Conservation (phyloP, 164 flowering plant genomes). For the Macadamia tetraphylla region DNA sequence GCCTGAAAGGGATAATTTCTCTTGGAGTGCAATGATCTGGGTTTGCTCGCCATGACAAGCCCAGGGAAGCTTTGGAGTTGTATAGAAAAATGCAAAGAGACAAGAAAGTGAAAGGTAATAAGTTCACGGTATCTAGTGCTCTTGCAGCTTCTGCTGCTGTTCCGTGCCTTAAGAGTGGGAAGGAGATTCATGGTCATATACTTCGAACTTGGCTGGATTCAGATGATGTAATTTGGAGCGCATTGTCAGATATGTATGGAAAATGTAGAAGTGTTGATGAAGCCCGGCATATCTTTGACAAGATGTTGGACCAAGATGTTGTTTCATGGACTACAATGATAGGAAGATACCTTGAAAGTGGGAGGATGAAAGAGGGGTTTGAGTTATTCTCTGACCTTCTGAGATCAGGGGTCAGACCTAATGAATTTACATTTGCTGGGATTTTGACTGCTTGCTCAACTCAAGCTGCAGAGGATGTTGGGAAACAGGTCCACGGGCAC, state of each 20-base stretch:
- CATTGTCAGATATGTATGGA: slow-evolving; percentile 28
- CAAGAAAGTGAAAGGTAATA: slow-evolving; percentile 11
- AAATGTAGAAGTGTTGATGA: slow-evolving; percentile 29
- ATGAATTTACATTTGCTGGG: slow-evolving; percentile 29
- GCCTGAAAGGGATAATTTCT: slow-evolving; percentile 25
- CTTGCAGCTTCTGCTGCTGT: slow-evolving; percentile 25
- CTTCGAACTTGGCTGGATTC: slow-evolving; percentile 20
- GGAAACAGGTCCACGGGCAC: slow-evolving; percentile 31
- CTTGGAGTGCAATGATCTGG: slow-evolving; percentile 33
- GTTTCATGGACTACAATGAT: slow-evolving; percentile 34
- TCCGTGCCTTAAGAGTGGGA: slow-evolving; percentile 21
- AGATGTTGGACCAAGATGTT: slow-evolving; percentile 21
- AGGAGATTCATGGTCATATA: slow-evolving; percentile 27
- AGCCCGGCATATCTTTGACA: slow-evolving; percentile 23
- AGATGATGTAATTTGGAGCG: slow-evolving; percentile 31
- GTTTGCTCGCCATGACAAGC: slow-evolving; percentile 19
- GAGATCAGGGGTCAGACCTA: slow-evolving; percentile 22
- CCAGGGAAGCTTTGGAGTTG: slow-evolving; percentile 22
- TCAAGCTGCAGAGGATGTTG: slow-evolving; percentile 20
- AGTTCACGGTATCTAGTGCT: slow-evolving; percentile 24
- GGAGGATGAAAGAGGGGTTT: slow-evolving; percentile 24
- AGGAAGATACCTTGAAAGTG: slow-evolving; percentile 24
- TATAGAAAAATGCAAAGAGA: slow-evolving; percentile 20
- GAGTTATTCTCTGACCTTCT: slow-evolving; percentile 20
- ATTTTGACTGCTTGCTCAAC: slow-evolving; percentile 29